Evolutionary conservation across 1,284 basidiomycete species (phyloP).

Genomic region (Trametes sp.): DNA sequence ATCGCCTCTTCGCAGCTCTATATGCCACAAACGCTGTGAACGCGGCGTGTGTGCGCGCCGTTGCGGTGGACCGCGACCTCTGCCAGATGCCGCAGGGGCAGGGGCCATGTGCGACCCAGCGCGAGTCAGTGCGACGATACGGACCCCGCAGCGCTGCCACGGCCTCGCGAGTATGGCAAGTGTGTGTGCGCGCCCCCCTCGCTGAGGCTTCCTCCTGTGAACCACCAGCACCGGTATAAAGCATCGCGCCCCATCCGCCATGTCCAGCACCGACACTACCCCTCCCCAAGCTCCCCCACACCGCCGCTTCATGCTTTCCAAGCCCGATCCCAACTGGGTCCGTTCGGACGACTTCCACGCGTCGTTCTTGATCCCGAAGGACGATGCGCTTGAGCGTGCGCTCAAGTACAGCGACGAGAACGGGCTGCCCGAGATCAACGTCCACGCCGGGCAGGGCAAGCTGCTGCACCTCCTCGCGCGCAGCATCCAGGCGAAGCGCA

Average conservation of each 20-base stretch:
- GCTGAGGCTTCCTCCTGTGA: conserved; percentile 12
- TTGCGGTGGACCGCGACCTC: conserved; percentile 3
- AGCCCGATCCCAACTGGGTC: conserved; percentile 46
- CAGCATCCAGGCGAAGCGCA: conserved; percentile 56
- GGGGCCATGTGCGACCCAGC: conserved; percentile 9
- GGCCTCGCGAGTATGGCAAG: neutral
- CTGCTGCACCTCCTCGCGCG: conserved; percentile 57
- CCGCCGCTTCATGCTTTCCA: conserved; percentile 15
- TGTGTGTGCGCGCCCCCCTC: conserved; percentile 8
- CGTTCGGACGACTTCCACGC: conserved; percentile 65
- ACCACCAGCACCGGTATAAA: conserved; percentile 18
- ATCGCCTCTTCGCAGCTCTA: neutral
- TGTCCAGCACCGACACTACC: conserved; percentile 11
- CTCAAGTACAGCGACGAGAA: conserved; percentile 51
- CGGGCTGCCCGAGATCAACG: conserved; percentile 60
- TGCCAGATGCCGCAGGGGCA: conserved; percentile 5
- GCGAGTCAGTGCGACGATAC: conserved; percentile 15
- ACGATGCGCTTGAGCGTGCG: conserved; percentile 53
- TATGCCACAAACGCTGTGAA: neutral
- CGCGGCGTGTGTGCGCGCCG: conserved; percentile 14
- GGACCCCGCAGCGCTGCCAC: conserved; percentile 7
- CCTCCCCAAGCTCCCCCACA: conserved; percentile 1
- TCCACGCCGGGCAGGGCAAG: conserved; percentile 64
- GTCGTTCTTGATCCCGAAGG: conserved; percentile 55
- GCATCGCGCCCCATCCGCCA: conserved; percentile 6